Conservation (phyloP, 371 early-diverging fungal genomes). For the Mucor lusitanicus region DNA sequence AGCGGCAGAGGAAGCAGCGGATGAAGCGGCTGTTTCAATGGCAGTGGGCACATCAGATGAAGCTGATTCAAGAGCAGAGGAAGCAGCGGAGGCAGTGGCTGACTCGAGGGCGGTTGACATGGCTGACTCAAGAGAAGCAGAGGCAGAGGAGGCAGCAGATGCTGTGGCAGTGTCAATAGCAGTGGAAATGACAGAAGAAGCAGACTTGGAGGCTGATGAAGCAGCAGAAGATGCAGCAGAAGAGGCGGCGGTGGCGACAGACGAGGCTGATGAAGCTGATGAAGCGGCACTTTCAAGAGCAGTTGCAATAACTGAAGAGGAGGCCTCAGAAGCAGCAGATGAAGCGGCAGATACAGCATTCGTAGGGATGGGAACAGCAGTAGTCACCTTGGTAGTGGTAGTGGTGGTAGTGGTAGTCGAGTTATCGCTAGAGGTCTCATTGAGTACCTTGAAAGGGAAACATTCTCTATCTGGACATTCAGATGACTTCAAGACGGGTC, state of each 20-base stretch:
- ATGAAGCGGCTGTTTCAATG: not conserved
- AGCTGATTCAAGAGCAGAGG: not conserved
- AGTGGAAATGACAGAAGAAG: not conserved
- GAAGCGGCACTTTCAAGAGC: not conserved
- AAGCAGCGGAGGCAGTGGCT: not conserved
- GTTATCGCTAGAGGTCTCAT: not conserved
- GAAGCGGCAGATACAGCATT: not conserved
- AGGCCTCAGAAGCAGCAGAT: not conserved
- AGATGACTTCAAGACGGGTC: not conserved
- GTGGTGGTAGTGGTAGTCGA: not conserved
- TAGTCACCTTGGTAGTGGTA: not conserved
- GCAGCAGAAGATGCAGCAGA: not conserved
- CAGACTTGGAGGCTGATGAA: not conserved
- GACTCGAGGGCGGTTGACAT: not conserved
- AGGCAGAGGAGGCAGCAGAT: not conserved
- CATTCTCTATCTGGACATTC: not conserved
- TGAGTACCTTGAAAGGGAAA: conserved; percentile 1
- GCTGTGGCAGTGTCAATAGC: not conserved
- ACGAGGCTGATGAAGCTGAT: not conserved
- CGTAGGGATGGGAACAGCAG: not conserved
- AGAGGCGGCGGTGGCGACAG: not conserved
- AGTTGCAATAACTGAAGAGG: not conserved
- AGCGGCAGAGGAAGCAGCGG: not conserved
- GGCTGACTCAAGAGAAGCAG: not conserved
- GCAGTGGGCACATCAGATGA: not conserved